These are phyloP conservation scores for Teunomyces cretensis DNA, from an alignment of 805 yeast genomes.

Conservation along the genomic window DNA sequence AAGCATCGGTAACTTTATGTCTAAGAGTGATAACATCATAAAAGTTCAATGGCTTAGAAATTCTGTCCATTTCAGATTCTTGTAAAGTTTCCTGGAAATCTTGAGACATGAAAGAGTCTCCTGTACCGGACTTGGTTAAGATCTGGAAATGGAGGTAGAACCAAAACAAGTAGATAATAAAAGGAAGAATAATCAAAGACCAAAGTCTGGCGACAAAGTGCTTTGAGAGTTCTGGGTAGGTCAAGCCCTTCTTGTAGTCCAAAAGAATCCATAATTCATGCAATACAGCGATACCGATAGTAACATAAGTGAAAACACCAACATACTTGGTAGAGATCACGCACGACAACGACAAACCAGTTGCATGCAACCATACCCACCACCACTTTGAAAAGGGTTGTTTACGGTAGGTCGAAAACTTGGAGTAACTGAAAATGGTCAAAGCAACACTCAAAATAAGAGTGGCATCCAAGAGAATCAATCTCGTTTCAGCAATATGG, in stretches of 20 bases:
- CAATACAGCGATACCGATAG: constrained; percentile 83
- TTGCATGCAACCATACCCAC: constrained; percentile 84
- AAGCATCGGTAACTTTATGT: constrained; percentile 77
- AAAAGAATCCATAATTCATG: constrained; percentile 87
- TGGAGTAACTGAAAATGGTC: constrained; percentile 74
- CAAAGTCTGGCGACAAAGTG: constrained; percentile 77
- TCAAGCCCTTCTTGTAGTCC: constrained; percentile 66
- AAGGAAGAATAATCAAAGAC: constrained; percentile 76
- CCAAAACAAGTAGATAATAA: constrained; percentile 80
- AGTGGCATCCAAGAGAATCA: constrained; percentile 90
- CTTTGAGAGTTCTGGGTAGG: constrained; percentile 52
- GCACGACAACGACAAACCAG: constrained; percentile 85
- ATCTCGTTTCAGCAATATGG: constrained; percentile 84
- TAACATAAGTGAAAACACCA: constrained; percentile 86
- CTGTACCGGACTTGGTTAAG: constrained; percentile 87
- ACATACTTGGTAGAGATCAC: constrained; percentile 96
- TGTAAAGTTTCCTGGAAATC: constrained; percentile 90
- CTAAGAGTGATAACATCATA: constrained; percentile 74
- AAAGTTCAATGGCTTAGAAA: constrained; percentile 70
- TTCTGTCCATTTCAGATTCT: constrained; percentile 74
- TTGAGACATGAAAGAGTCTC: constrained; percentile 92
- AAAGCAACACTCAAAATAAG: constrained; percentile 79
- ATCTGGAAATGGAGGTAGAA: constrained; percentile 87
- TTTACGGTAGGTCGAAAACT: constrained; percentile 66
- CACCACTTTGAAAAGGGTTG: constrained; percentile 68